Evolutionary conservation across 2,329 filamentous ascomycete species (phyloP).

Genomic region (Sordariomycetes sp.): DNA sequence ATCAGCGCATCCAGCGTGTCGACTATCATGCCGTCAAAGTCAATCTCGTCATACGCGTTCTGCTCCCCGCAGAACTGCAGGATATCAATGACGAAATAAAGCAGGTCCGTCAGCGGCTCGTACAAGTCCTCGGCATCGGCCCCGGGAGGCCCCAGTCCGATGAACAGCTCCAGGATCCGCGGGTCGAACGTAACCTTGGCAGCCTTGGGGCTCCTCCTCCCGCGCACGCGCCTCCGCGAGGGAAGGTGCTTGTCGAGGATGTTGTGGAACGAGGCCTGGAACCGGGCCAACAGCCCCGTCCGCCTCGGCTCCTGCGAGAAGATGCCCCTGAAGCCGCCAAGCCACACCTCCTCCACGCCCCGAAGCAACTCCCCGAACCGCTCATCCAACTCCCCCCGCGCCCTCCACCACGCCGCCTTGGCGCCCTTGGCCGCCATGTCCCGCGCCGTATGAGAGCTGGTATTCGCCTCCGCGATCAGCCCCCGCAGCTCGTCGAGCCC

Average conservation of each 20-base stretch:
- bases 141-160: slow-evolving; percentile 65
- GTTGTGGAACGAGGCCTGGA: slow-evolving; percentile 64
- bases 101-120: slow-evolving; percentile 77
- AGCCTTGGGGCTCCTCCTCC: slow-evolving; percentile 34
- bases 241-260: slow-evolving; percentile 78
- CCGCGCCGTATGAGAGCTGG: slow-evolving; percentile 61
- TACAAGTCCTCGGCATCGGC: slow-evolving; percentile 63
- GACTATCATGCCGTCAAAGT: slow-evolving; percentile 84
- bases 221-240: slow-evolving; percentile 54
- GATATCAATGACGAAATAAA: slow-evolving; percentile 95
- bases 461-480: slow-evolving; percentile 71
- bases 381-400: slow-evolving; percentile 66
- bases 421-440: slow-evolving; percentile 63
- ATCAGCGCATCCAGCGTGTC: slow-evolving; percentile 77
- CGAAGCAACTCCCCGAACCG: slow-evolving; percentile 66
- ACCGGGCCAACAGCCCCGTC: slow-evolving; percentile 53
- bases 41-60: slow-evolving; percentile 95
- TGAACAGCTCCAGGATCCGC: slow-evolving; percentile 72
- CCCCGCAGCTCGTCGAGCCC: slow-evolving; percentile 69
- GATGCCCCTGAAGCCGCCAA: slow-evolving; percentile 90
- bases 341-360: slow-evolving; percentile 86
- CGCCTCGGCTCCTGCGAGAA: slow-evolving; percentile 62
- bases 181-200: slow-evolving; percentile 35
- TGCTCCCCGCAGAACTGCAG: slow-evolving; percentile 92
- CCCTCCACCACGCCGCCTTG: slow-evolving; percentile 79